These are phyloP conservation scores for Aureobasidium zeae DNA, from an alignment of 2,329 filamentous ascomycete species.

Conservation along the genomic window DNA sequence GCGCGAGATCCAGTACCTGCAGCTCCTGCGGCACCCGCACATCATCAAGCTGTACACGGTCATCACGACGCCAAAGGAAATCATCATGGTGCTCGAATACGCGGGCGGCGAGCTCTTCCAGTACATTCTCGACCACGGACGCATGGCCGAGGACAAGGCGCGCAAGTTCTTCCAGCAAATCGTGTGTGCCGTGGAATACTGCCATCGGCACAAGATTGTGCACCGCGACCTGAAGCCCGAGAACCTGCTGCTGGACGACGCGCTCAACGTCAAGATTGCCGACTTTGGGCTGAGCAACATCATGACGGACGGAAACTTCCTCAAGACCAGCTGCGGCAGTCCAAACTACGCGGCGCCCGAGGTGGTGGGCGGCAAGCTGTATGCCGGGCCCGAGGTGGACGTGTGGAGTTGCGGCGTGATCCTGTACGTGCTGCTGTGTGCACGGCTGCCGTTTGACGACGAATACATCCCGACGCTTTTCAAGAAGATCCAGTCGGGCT, in stretches of 20 bases:
- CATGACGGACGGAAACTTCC: slow-evolving; percentile 98
- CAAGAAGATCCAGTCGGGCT: slow-evolving; percentile 92
- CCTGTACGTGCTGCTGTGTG: slow-evolving; percentile 56
- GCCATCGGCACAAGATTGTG: slow-evolving; percentile 96
- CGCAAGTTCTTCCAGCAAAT: slow-evolving; percentile 99
- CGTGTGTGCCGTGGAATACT: slow-evolving; percentile 97
- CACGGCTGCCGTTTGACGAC: slow-evolving; percentile 83
- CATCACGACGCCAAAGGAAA: slow-evolving; percentile 87
- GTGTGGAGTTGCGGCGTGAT: slow-evolving; percentile 82
- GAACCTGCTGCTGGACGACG: slow-evolving; percentile 87
- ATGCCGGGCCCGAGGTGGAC: slow-evolving; percentile 94
- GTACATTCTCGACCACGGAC: slow-evolving; percentile 90
- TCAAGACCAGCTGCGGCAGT: slow-evolving; percentile 96
- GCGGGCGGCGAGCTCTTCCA: slow-evolving; percentile 95
- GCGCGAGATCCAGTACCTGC: slow-evolving; percentile 95
- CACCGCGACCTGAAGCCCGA: slow-evolving; percentile 96
- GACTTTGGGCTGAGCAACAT: slow-evolving; percentile 99
- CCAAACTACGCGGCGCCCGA: slow-evolving; percentile 97
- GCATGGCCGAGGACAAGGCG: slow-evolving; percentile 85
- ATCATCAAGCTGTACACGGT: slow-evolving; percentile 99
- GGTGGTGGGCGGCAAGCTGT: slow-evolving; percentile 94
- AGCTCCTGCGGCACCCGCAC: slow-evolving; percentile 89
- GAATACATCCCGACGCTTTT: slow-evolving; percentile 97
- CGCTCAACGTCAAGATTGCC: slow-evolving; percentile 97
- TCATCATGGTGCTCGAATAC: slow-evolving; percentile 99